phyloP scores from a whole-genome alignment of 2,329 filamentous ascomycete genomes.

The Neofusicoccum sp. region DNA sequence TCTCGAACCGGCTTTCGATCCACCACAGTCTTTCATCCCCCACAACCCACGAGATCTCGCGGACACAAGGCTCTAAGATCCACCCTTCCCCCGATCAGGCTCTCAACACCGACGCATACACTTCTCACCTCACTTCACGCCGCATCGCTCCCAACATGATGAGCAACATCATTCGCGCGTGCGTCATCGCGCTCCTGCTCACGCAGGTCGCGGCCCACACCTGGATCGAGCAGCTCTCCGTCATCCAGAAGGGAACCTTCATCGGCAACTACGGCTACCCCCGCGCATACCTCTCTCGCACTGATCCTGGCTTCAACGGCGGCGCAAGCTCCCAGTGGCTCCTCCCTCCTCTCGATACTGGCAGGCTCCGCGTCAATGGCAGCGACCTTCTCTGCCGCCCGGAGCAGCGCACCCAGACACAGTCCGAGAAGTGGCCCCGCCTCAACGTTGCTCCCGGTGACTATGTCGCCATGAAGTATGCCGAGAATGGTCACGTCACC shows the following conservation, averaged over 20 bases:
- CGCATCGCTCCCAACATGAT: background rate
- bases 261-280: conserved; percentile 71
- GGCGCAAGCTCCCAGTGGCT: conserved; percentile 65
- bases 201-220: conserved; percentile 57
- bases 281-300: conserved; percentile 68
- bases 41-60: conserved; percentile 1
- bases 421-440: conserved; percentile 62
- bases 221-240: conserved; percentile 78
- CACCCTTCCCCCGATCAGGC: background rate
- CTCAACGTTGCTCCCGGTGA: conserved; percentile 58
- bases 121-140: background rate
- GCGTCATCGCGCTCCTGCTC: conserved; percentile 29
- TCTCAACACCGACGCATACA: background rate
- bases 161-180: background rate
- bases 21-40: background rate
- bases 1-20: background rate
- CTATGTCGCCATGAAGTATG: conserved; percentile 53
- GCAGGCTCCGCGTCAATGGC: conserved; percentile 48
- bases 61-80: conserved; percentile 6
- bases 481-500: conserved; percentile 55
- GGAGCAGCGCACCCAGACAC: conserved; percentile 59
- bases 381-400: conserved; percentile 65
- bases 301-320: conserved; percentile 59
- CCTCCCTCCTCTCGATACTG: conserved; percentile 56
- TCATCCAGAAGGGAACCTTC: conserved; percentile 76